A percentile compares a stretch with the other conserved stretches of the same genome.
Evolutionary conservation across 2,329 filamentous ascomycete genomes (phyloP).

Genomic region (Ophiocordyceps unilateralis): DNA sequence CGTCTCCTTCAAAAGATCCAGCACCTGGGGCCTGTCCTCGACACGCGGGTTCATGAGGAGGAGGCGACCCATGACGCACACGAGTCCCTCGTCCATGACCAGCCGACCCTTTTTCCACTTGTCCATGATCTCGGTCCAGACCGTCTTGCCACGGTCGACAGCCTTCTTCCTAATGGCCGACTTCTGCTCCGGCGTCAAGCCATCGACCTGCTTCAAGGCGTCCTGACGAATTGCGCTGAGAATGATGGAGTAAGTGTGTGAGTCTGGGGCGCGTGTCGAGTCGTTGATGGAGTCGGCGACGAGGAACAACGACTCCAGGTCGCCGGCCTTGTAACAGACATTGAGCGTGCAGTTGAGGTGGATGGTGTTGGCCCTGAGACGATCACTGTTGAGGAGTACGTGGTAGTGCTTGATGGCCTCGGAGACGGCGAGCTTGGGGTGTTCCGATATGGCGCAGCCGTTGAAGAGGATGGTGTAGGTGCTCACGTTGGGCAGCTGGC

Average conservation of each 20-base stretch:
- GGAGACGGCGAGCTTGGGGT: constrained; percentile 40
- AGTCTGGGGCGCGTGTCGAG: constrained; percentile 43
- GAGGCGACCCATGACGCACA: constrained; percentile 65
- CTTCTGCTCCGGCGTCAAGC: constrained; percentile 13
- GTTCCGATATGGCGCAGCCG: constrained; percentile 47
- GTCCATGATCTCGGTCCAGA: constrained; percentile 69
- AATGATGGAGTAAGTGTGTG: constrained; percentile 64
- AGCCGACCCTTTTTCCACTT: constrained; percentile 59
- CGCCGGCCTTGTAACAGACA: constrained; percentile 55
- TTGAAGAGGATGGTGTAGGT: constrained; percentile 75
- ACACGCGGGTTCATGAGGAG: constrained; percentile 45
- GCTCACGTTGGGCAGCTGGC: constrained; percentile 58
- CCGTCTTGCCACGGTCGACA: constrained; percentile 47
- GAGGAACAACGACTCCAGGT: constrained; percentile 68
- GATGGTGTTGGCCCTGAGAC: constrained; percentile 55
- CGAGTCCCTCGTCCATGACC: constrained; percentile 58
- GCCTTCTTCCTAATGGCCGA: constrained; percentile 21
- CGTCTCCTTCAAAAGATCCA: constrained; percentile 64
- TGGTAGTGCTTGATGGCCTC: constrained; percentile 65
- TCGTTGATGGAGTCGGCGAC: constrained; percentile 58
- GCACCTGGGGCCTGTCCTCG: constrained; percentile 51
- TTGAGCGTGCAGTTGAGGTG: constrained; percentile 82
- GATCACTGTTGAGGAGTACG: constrained; percentile 46
- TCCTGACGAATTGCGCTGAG: constrained; percentile 51
- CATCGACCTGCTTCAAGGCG: constrained; percentile 9